Base-by-base conservation (phyloP, 176 grass and related monocot genomes). In the Urochloa ruziziensis region DNA sequence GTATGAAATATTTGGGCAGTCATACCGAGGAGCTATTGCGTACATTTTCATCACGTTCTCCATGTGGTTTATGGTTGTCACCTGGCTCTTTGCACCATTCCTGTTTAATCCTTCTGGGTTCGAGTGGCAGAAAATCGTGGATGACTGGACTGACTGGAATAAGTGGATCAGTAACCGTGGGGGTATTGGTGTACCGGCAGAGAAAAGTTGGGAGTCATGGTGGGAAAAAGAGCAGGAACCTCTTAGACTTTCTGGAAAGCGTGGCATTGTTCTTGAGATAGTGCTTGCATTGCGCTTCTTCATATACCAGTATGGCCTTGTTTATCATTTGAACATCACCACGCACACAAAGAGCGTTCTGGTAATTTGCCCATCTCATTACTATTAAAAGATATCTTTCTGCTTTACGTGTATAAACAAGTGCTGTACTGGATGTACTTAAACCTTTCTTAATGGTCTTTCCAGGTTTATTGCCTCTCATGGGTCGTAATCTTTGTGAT, bases 11-110 rank as follows among this genome's bases (percentile, higher is more conserved):
- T 95, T 98, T 77, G 96, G 91, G 10, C 91, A 95, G 67, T 88
- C 96, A 12, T 98, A 98, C 24, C 83, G 92, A 84, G 89, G 90
- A 35, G 76, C 91, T 2, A 78, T 91, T 2, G 91, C 91, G 14
- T 93, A 95, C 79, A 98, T 98, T 73, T 91, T 98, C 54, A 98
- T 98, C 52, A 98, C 96, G 15, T 24, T 90, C 69, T 95, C 96
- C 28, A 95, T 98, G 96, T 98, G 96, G 96, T 98, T 98, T 79
- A 88, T 98, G 92, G 96, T 98, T 36, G 85, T 92, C 73, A 91
- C 96, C 27, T 98, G 96, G 96, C 91, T 98, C 54, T 98, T 98
- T 82, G 89, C 93, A 19, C 96, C 96, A n/a, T 98, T 98, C 81
- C 87, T 98, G 18, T 98, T 98, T 78, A 98, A 98, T 78, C 96